These are phyloP conservation scores for Galeopsis tetrahit DNA, from an alignment of 257 asterid genomes.

Conservation along the genomic window DNA sequence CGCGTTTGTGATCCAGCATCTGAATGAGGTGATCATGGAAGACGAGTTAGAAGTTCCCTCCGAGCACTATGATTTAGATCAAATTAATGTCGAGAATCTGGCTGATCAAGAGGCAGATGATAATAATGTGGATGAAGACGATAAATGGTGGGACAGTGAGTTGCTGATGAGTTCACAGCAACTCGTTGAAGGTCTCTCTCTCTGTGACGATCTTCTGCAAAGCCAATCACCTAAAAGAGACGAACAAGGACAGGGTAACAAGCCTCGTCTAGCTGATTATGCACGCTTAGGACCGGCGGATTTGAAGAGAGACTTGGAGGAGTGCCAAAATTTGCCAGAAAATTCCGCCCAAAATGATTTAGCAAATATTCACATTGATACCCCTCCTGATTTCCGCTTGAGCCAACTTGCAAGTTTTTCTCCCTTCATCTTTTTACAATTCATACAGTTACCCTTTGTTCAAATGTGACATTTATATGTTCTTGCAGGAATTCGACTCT, in stretches of 20 bases:
- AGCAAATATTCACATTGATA: slow-evolving; percentile 56
- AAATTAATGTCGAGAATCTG: slow-evolving; percentile 34
- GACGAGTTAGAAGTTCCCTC: slow-evolving; percentile 45
- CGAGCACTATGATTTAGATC: slow-evolving; percentile 40
- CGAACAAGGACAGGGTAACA: slow-evolving; percentile 44
- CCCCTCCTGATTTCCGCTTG: slow-evolving; percentile 79
- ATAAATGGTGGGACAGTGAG: slow-evolving; percentile 84
- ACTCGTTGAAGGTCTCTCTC: slow-evolving; percentile 83
- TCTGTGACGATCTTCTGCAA: slow-evolving; percentile 76
- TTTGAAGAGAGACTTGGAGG: slow-evolving; percentile 84
- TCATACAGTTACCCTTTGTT: background rate
- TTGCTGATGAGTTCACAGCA: slow-evolving; percentile 88
- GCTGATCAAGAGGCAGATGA: slow-evolving; percentile 36
- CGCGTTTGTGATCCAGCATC: slow-evolving; percentile 44
- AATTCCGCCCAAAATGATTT: background rate
- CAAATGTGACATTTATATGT: slow-evolving; percentile 18
- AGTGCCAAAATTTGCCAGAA: slow-evolving; percentile 60
- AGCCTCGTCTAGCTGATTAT: slow-evolving; percentile 72
- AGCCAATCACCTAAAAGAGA: slow-evolving; percentile 90
- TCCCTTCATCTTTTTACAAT: background rate
- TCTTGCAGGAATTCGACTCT: slow-evolving; percentile 74
- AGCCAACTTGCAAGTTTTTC: slow-evolving; percentile 77
- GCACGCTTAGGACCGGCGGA: slow-evolving; percentile 69
- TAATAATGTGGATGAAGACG: slow-evolving; percentile 43
- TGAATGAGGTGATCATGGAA: slow-evolving; percentile 36